Conservation (phyloP, 2,329 filamentous ascomycete species). For the Chaetothyriales sp. region DNA sequence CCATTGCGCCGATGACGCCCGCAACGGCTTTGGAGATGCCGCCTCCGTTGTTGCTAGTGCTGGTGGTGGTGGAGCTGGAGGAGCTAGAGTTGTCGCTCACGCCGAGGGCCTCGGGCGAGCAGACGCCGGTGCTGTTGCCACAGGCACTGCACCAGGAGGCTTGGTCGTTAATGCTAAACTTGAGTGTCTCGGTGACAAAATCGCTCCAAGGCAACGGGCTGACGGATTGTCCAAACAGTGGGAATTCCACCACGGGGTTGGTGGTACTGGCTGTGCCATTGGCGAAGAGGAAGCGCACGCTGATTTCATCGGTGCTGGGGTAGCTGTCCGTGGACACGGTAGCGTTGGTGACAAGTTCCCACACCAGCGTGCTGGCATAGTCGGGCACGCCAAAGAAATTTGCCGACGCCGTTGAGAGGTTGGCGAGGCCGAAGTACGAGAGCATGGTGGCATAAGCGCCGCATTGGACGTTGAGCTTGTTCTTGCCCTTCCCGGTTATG, state of each 20-base stretch:
- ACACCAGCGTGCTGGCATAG: slow-evolving; percentile 69
- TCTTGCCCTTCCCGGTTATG: slow-evolving; percentile 25
- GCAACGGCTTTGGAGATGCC: slow-evolving; percentile 58
- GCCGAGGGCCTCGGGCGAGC: slow-evolving; percentile 35
- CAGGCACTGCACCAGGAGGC: slow-evolving; percentile 61
- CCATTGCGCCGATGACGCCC: slow-evolving; percentile 64
- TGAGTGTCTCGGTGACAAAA: slow-evolving; percentile 50
- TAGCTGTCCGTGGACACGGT: slow-evolving; percentile 24
- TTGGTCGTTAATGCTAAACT: slow-evolving; percentile 53
- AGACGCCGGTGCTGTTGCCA: slow-evolving; percentile 56
- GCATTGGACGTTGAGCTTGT: slow-evolving; percentile 41
- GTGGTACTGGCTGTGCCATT: slow-evolving; percentile 42
- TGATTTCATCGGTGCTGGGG: slow-evolving; percentile 35
- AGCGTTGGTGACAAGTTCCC: slow-evolving; percentile 53
- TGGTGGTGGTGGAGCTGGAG: slow-evolving; percentile 13
- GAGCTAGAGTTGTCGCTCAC: slow-evolving; percentile 19
- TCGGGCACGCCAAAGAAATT: slow-evolving; percentile 68
- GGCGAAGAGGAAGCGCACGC: slow-evolving; percentile 49
- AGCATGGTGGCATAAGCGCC: slow-evolving; percentile 49
- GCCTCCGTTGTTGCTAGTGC: slow-evolving; percentile 25
- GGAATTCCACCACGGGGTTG: slow-evolving; percentile 38
- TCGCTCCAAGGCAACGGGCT: slow-evolving; percentile 51
- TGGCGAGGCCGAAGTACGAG: slow-evolving; percentile 48
- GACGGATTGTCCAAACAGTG: slow-evolving; percentile 45
- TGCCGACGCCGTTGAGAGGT: slow-evolving; percentile 35